A percentile compares a stretch with the other conserved stretches of the same genome.
phyloP scores from a whole-genome alignment of 768 basidiomycete species.

The Boletus huronensis region DNA sequence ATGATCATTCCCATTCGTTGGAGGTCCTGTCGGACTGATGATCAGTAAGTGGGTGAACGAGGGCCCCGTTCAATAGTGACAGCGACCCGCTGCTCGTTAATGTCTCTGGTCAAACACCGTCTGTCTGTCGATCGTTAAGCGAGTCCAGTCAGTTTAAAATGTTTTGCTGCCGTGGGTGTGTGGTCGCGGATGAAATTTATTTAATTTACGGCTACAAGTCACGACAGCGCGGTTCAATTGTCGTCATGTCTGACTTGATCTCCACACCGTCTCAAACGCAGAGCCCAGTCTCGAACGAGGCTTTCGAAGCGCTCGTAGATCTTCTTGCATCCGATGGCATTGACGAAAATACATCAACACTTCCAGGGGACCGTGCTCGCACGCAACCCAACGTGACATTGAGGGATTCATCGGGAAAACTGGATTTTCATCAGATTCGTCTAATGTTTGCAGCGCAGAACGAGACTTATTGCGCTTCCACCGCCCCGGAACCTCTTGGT shows the following conservation, averaged over 20 bases:
- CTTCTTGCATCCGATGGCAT: slow-evolving; percentile 29
- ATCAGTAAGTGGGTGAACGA: neutral
- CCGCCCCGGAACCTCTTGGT: neutral
- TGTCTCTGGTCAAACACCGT: neutral
- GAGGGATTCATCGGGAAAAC: slow-evolving; percentile 29
- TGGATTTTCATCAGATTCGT: slow-evolving; percentile 32
- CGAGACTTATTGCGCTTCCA: neutral
- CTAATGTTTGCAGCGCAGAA: slow-evolving; percentile 24
- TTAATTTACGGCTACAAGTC: neutral
- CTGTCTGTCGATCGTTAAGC: neutral
- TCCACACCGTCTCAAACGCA: slow-evolving; percentile 22
- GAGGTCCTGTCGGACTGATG: neutral
- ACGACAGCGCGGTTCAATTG: neutral
- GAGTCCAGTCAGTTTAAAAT: neutral
- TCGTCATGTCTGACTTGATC: slow-evolving; percentile 22
- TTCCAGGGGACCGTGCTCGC: neutral
- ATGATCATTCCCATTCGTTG: neutral
- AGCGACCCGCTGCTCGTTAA: neutral
- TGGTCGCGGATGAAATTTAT: neutral
- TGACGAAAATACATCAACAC: slow-evolving; percentile 6
- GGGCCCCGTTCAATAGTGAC: neutral
- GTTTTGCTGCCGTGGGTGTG: neutral
- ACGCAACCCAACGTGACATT: slow-evolving; percentile 8
- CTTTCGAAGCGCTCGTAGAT: slow-evolving; percentile 30
- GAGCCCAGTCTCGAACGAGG: slow-evolving; percentile 16